A percentile compares a stretch with the other conserved stretches of the same genome.
These are phyloP conservation scores for Avena eriantha DNA, from an alignment of 176 grass and related monocot species.

Conservation along the genomic window DNA sequence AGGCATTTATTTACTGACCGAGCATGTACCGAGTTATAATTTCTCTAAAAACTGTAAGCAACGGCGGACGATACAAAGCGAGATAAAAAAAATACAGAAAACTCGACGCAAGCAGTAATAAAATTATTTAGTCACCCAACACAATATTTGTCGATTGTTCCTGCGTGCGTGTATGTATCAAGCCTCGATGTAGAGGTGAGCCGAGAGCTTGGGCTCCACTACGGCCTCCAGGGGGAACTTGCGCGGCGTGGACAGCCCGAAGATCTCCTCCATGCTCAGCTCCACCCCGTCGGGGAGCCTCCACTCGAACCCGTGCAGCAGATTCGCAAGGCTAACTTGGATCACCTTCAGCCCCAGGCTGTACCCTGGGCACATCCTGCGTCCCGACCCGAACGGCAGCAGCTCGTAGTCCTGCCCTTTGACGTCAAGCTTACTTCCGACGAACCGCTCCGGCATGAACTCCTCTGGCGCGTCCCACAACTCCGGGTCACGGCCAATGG, in stretches of 20 bases:
- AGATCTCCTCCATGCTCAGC: conserved; percentile 64
- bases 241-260: conserved; percentile 41
- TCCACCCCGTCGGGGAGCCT: conserved; percentile 49
- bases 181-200: conserved; percentile 37
- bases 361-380: conserved; percentile 67
- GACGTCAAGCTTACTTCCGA: conserved; percentile 44
- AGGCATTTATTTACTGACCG: too few relatives aligned
- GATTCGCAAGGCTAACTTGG: conserved; percentile 51
- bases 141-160: too few relatives aligned
- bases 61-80: too few relatives aligned
- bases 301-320: conserved; percentile 62
- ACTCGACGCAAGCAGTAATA: too few relatives aligned
- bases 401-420: conserved; percentile 60
- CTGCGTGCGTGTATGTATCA: too few relatives aligned
- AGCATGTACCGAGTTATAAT: too few relatives aligned
- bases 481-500: conserved; percentile 53
- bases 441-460: conserved; percentile 32
- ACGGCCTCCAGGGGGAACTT: conserved; percentile 30
- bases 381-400: conserved; percentile 51
- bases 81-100: too few relatives aligned
- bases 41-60: too few relatives aligned
- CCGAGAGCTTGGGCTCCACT: conserved; percentile 41
- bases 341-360: conserved; percentile 60
- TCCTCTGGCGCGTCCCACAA: conserved; percentile 46
- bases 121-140: too few relatives aligned